Base-by-base conservation (phyloP, 2,329 filamentous ascomycete genomes). In the Lachnellula subtilissima region DNA sequence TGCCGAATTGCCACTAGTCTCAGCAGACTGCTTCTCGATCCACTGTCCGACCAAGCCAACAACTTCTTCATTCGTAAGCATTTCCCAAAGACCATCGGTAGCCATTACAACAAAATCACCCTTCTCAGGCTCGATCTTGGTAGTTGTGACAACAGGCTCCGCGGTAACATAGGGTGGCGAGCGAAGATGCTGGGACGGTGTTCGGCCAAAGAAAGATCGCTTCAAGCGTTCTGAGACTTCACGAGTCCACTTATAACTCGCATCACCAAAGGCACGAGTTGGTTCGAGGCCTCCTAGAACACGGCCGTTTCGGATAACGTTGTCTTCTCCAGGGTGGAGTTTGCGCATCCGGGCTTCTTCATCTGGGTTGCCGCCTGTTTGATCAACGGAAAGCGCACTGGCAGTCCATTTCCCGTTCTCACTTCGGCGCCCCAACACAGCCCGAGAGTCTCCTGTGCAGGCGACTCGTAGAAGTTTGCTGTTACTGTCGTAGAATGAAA, bases 41-140 rank as follows among this genome's bases (percentile, higher is more conserved):
- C 94, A 99, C 72, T 96, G 91, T 15, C 93, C 95, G 4, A 99
- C 94, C 2, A 99, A 83, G 0, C 94, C 94, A 50, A 99, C 89
- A 1, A 97, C 94, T 76, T 99, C 94, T 70, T 99, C 94, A 67
- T 97, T 99, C 48, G 91, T 97, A 59, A 99, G 80, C 94, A 97
- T 97, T 74, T 99, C 94, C 94, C 94, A 99, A 0, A 99, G 80
- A 4, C 94, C 94, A 70, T 99, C 94, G 0, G 94, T 97, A 22
- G 94, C 94, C 79, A 99, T 86, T 59, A 99, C 93, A 12, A 99
- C 79, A 67, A 99, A 99, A 70, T 99, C 94, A 47, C 93, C 92
- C 60, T 89, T 89, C 53, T 90, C 84, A 1, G 94, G 94, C 65
- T 93, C 81, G 52, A 99, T 87, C 71, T 94, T 88, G 47, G 93